phyloP scores from a whole-genome alignment of 2,329 filamentous ascomycete species.

The Fusarium agapanthi region DNA sequence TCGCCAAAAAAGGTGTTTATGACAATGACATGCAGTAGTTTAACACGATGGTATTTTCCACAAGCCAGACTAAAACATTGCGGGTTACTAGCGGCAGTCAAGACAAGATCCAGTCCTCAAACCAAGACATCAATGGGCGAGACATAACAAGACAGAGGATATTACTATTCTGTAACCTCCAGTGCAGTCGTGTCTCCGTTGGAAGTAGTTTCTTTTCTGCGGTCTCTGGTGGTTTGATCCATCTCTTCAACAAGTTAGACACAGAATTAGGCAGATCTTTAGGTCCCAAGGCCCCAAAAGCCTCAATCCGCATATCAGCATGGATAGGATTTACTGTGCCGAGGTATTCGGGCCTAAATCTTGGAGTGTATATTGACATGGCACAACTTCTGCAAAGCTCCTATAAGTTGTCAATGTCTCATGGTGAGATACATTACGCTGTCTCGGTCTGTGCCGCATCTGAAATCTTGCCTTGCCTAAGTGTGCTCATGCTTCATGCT shows the following conservation, averaged over 20 bases:
- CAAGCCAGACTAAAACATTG: neutral
- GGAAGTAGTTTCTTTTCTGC: neutral
- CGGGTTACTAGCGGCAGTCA: neutral
- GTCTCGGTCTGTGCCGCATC: constrained; percentile 41
- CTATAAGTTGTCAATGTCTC: constrained; percentile 11
- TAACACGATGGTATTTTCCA: neutral
- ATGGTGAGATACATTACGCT: constrained; percentile 21
- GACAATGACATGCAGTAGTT: neutral
- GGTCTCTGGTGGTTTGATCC: neutral
- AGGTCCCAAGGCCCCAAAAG: neutral
- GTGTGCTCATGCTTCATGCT: constrained; percentile 19
- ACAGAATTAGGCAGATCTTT: neutral
- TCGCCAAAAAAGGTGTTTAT: neutral
- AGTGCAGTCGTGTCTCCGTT: neutral
- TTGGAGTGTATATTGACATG: neutral
- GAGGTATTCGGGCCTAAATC: neutral
- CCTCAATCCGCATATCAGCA: neutral
- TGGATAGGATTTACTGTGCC: neutral
- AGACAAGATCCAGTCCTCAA: neutral
- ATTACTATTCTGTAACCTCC: neutral
- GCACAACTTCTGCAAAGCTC: constrained; percentile 1
- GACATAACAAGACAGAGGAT: neutral
- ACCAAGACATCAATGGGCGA: neutral
- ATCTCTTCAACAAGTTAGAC: neutral
- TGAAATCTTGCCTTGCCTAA: constrained; percentile 25